Evolutionary conservation across 352 stramenopile genomes (phyloP), one percentile per base, ranked within the genome.

Genomic region (Albugo laibachii): DNA sequence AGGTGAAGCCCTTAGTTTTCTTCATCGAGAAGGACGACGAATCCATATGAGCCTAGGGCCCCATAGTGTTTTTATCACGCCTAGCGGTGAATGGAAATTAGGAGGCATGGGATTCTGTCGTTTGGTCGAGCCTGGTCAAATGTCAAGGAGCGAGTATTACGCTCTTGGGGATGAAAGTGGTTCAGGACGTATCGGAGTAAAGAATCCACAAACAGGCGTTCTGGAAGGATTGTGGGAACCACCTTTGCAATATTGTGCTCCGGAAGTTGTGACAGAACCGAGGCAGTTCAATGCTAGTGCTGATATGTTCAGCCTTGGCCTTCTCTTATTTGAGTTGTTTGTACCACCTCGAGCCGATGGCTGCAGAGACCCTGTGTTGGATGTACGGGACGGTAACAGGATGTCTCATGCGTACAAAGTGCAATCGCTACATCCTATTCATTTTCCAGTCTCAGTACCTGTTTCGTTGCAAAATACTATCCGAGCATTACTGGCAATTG

Each of bases 71-170:
- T 93, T 95, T 57, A 82, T 95, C 21, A 92, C 83, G 39, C 74
- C 81, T 36, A 93, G 87, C 55, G 83, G 83, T 47, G 74, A 92
- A 54, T 95, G 80, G 79, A 94, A 95, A 54, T 66, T 95, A 14
- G 82, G 80, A 18, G 82, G 83, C 11, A 88, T 93, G 69, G 80
- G 81, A 54, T 93, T 93, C 49, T 88, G 76, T 38, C 66, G 76
- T 37, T 66, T 88, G 41, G 70, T 92, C 5, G 78, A 92, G 48
- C 78, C 75, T 0, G 78, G 78, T 1, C 66, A 87, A 49, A 82
- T 56, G n/a, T 86, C 74, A 12, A 65, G 76, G 46, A 86, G 72
- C 52, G 76, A 89, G 56, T 92, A 89, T 51, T 89, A 83, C 60
- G 63, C 61, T 39, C 67, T 68, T 36, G 67, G 80, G 37, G 41